These are phyloP conservation scores for Friedmanniomyces endolithicus DNA, from an alignment of 495 filamentous ascomycete genomes.

Conservation along the genomic window DNA sequence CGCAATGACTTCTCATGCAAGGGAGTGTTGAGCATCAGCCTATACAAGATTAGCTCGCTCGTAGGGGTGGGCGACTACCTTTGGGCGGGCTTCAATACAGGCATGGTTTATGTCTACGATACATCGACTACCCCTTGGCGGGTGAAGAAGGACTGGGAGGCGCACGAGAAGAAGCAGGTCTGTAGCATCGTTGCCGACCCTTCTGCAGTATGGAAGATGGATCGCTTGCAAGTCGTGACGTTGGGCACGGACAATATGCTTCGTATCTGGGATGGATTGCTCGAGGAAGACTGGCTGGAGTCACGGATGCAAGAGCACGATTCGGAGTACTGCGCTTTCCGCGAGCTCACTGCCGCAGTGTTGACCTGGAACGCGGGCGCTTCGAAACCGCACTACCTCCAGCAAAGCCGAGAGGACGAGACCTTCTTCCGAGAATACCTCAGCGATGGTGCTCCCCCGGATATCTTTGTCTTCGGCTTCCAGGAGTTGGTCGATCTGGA, in stretches of 20 bases:
- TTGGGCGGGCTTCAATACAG: constrained; percentile 90
- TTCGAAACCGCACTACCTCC: constrained; percentile 68
- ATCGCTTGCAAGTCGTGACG: constrained; percentile 75
- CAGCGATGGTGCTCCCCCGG: constrained; percentile 46
- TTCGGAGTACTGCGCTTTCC: constrained; percentile 68
- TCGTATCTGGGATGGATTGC: constrained; percentile 81
- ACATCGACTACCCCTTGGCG: constrained; percentile 69
- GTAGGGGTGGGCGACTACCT: constrained; percentile 70
- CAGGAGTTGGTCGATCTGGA: constrained; percentile 95
- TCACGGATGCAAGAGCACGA: constrained; percentile 73
- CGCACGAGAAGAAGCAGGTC: constrained; percentile 71
- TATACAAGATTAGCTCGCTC: constrained; percentile 90
- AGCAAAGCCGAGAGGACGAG: constrained; percentile 51
- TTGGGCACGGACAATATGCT: constrained; percentile 78
- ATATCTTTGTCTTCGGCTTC: constrained; percentile 92
- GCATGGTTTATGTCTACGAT: constrained; percentile 92
- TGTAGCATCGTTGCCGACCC: constrained; percentile 62
- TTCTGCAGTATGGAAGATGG: constrained; percentile 75
- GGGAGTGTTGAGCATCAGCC: constrained; percentile 66
- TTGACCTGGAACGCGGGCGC: constrained; percentile 97
- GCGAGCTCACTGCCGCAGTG: constrained; percentile 62
- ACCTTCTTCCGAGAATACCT: constrained; percentile 56
- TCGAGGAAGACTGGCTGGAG: constrained; percentile 90
- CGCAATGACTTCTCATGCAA: constrained; percentile 59
- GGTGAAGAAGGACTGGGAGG: constrained; percentile 87